Evolutionary conservation across 495 filamentous ascomycete species (phyloP), one percentile per base, ranked within the genome.

Genomic region (Penicillium manginii): DNA sequence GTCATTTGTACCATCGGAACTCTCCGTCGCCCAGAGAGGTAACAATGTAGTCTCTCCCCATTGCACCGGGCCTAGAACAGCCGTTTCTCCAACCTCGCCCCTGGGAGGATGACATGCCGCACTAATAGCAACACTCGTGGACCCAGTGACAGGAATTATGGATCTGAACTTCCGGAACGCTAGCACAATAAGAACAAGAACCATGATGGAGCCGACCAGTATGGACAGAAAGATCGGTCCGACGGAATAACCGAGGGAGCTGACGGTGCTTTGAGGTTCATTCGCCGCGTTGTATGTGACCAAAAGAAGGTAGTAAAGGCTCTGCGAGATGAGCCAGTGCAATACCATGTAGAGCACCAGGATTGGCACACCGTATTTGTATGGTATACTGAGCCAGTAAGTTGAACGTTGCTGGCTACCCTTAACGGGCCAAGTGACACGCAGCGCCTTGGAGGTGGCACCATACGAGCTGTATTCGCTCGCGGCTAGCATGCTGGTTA

Each of bases 261-360:
- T 47, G 22, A 47, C n/a, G n/a, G n/a, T n/a, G n/a, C n/a, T n/a
- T n/a, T n/a, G n/a, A 61, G 58, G 9, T 64, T 58, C 11, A 62
- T 6, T 35, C 58, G 0, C 53, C 55, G 14, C n/a, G 21, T 46
- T 17, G 54, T 65, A 43, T 4, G 64, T 66, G 61, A 31, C 70
- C 63, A 67, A 23, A 11, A 47, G 29, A 0, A 70, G 32, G 39
- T 77, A 64, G 54, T 77, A 81, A 1, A 79, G 49, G 19, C 68
- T 69, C 52, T 82, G 72, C 0, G 78, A 81, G 2, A 76, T 54
- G 3, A 77, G 63, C 73, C 75, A 79, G 47, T 82, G 80, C 1
- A 77, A 58, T 0, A 71, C 10, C 10, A 60, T 64, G 3, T 65
- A 70, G 0, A 56, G 22, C 1, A 59, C 18, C 22, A 73, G 33